Base-by-base conservation (phyloP, 1,284 basidiomycete genomes). In the Rhodotorula sp. region DNA sequence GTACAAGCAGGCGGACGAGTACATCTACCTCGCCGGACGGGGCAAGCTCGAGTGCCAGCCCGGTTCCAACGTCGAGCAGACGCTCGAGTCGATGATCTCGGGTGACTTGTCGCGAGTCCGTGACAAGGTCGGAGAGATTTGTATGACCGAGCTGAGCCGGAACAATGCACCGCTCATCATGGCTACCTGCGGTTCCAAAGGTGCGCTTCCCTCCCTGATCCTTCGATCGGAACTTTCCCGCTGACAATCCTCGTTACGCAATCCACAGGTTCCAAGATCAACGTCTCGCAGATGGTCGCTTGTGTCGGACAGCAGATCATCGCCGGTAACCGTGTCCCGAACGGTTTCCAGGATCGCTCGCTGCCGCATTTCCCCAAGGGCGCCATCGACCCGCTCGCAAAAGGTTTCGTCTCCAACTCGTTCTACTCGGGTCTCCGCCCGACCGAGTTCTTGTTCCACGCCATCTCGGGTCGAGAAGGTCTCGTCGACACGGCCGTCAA, bases 221-320 rank as follows among this genome's bases (percentile, higher is more conserved):
- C 26, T 26, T 15, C 26, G 29, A 16, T 16, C 54, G 26, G 14
- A 29, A 29, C 1, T 65, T 39, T 31, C 47, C 58, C 15, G 29
- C 39, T 66, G 14, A n/a, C 16, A 18, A 14, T 39, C 65, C 47
- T 56, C 3, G 15, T 23, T 7, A 15, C 8, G 16, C 1, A 7
- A 18, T 23, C n/a, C 29, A 34, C 68, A 96, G 93, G 96, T 81
- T 98, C 96, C 79, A 93, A 95, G 76, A 97, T 99, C 84, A 99
- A 99, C 82, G 97, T 99, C 70, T 97, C 94, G 20, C 97, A 99
- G 84, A 99, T 99, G 97, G 97, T 99, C 70, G 97, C 97, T 77
- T 97, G 95, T 87, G 97, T 99, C 77, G 97, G 97, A 16, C 97
- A 99, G 81, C 97, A 99, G 81, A 98, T 99, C 82, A 99, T 99